phyloP scores from a whole-genome alignment of 2,329 filamentous ascomycete species.

The Verticillium albo-atrum region DNA sequence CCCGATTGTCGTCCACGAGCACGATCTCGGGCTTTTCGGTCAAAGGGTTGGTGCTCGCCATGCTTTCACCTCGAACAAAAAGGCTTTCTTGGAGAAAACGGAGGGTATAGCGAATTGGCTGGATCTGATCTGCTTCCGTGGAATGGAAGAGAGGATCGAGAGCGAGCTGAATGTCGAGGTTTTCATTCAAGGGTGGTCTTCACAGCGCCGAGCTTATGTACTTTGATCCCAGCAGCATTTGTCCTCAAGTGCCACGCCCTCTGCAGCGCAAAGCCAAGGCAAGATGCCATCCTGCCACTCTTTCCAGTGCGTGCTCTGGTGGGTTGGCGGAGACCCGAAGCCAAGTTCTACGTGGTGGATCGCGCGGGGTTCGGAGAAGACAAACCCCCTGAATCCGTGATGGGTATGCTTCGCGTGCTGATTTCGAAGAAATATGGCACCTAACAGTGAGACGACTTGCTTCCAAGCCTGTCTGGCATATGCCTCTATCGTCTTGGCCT shows the following conservation, averaged over 20 bases:
- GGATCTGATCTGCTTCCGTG: background rate
- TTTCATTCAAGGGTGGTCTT: background rate
- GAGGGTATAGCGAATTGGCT: background rate
- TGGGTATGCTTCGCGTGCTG: background rate
- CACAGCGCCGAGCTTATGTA: background rate
- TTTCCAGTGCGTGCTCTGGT: background rate
- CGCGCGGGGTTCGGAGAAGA: background rate
- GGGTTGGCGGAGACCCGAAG: background rate
- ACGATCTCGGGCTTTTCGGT: constrained; percentile 17
- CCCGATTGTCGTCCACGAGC: constrained; percentile 14
- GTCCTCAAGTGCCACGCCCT: background rate
- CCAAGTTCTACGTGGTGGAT: background rate
- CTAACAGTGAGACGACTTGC: background rate
- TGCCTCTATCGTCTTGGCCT: background rate
- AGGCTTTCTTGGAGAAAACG: background rate
- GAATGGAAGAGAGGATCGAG: background rate
- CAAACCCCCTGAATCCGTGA: background rate
- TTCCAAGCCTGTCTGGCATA: background rate
- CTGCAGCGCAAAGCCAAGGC: background rate
- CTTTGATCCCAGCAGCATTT: background rate
- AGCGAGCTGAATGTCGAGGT: background rate
- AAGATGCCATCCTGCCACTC: background rate
- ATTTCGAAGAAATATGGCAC: background rate
- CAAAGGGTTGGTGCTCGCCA: background rate
- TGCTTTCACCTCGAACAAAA: background rate